A percentile compares a stretch with the other conserved stretches of the same genome.
Conservation (phyloP, 2,329 filamentous ascomycete species). For the Sporothrix dimorphospora region DNA sequence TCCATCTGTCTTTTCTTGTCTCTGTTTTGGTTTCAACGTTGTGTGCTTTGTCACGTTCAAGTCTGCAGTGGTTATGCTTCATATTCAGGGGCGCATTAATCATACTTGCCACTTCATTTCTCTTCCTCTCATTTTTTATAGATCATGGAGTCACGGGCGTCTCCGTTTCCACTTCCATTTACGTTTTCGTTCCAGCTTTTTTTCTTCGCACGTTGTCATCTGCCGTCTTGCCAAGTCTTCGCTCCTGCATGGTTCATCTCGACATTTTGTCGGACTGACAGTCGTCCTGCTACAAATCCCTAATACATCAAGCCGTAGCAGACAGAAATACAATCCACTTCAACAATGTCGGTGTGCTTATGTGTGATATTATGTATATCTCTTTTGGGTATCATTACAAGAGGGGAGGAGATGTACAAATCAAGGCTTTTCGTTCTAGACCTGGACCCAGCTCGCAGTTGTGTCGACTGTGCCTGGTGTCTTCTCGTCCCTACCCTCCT, state of each 20-base stretch:
- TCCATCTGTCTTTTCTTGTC: not conserved
- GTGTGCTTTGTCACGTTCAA: not conserved
- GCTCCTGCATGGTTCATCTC: no score
- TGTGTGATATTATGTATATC: not conserved
- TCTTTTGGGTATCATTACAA: conserved; percentile 19
- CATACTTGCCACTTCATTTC: not conserved
- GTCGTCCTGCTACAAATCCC: not conserved
- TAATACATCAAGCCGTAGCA: not conserved
- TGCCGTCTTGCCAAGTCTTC: not conserved
- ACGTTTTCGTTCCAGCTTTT: not conserved
- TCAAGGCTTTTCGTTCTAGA: conserved; percentile 21
- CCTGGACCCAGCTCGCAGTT: conserved; percentile 28
- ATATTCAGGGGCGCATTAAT: conserved; percentile 14
- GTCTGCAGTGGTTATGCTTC: not conserved
- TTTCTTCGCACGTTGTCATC: no score
- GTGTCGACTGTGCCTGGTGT: conserved; percentile 1
- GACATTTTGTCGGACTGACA: no score
- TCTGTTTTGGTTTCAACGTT: not conserved
- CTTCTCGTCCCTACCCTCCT: not conserved
- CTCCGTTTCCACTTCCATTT: not conserved
- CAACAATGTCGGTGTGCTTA: no score
- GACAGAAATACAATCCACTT: not conserved
- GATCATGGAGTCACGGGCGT: not conserved
- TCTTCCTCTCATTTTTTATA: not conserved
- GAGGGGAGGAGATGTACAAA: conserved; percentile 1